Percentiles rank a stretch among this genome's conserved stretches.
Conservation (phyloP, 768 basidiomycete genomes). For the Leccinum boreale region DNA sequence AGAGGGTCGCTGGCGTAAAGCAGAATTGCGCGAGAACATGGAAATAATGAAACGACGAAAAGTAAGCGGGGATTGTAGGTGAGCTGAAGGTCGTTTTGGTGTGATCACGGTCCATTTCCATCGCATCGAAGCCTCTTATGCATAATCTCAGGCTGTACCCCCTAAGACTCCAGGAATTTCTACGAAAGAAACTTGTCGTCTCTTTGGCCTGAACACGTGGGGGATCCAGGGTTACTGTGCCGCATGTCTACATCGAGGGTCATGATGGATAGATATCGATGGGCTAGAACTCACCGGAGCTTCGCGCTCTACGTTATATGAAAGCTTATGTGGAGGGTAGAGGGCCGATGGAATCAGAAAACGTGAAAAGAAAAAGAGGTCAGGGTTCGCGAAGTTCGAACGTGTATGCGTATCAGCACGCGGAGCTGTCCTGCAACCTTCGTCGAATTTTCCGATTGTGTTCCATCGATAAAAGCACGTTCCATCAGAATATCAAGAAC, state of each 20-base stretch:
- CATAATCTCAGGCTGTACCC: background rate
- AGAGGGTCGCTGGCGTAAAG: conserved; percentile 1
- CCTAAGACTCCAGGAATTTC: background rate
- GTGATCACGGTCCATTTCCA: background rate
- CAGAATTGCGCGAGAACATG: conserved; percentile 9
- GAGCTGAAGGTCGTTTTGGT: background rate
- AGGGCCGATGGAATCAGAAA: background rate
- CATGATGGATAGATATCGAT: background rate
- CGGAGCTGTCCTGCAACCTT: too few species aligned
- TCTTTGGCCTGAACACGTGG: background rate
- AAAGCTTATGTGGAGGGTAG: too few species aligned
- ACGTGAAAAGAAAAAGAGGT: background rate
- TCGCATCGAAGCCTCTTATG: background rate
- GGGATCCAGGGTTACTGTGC: background rate
- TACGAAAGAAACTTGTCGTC: too few species aligned
- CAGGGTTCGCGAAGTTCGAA: background rate
- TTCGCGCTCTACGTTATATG: background rate
- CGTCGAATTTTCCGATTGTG: too few species aligned
- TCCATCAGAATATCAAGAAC: too few species aligned
- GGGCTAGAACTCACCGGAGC: background rate
- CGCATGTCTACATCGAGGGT: background rate
- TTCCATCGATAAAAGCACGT: too few species aligned
- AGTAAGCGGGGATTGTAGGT: background rate
- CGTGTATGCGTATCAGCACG: too few species aligned
- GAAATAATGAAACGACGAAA: background rate